phyloP scores from a whole-genome alignment of 2,329 filamentous ascomycete genomes.

The Fusarium abutilonis region DNA sequence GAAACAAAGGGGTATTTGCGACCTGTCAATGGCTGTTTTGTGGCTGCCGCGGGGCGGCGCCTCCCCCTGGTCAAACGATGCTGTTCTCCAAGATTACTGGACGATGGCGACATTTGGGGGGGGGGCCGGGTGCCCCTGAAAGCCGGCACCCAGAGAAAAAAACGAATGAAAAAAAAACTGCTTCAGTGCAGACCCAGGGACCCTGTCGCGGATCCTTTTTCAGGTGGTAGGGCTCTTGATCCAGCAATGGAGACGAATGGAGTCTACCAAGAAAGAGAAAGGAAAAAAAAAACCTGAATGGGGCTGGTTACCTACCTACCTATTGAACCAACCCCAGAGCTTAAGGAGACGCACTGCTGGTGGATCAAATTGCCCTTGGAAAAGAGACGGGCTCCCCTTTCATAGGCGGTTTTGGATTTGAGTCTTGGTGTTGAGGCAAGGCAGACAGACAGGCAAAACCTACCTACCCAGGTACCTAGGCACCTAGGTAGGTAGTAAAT shows the following conservation, averaged over 20 bases:
- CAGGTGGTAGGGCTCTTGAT: constrained; percentile 39
- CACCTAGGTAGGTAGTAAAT: no score
- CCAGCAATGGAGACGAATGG: constrained; percentile 1
- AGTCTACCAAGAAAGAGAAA: not conserved
- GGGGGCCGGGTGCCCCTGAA: constrained; percentile 33
- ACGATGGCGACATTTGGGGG: constrained; percentile 25
- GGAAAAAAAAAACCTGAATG: constrained; percentile 9
- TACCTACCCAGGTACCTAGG: no score
- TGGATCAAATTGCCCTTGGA: constrained; percentile 32
- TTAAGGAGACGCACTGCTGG: constrained; percentile 14
- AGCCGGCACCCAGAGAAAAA: constrained; percentile 14
- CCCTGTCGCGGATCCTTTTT: constrained; percentile 42
- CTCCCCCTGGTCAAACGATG: constrained; percentile 40
- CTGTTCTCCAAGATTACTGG: constrained; percentile 21
- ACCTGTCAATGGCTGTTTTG: constrained; percentile 36
- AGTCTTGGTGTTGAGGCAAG: constrained; percentile 25
- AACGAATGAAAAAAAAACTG: constrained; percentile 3
- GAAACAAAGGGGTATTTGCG: constrained; percentile 39
- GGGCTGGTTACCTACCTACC: not conserved
- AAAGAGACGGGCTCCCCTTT: constrained; percentile 23
- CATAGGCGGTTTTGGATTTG: constrained; percentile 9
- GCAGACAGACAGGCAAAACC: constrained; percentile 16
- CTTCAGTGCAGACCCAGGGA: constrained; percentile 16
- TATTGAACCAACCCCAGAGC: not conserved
- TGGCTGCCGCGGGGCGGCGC: constrained; percentile 39